Base-by-base conservation (phyloP, 106 monocot species). In the Acorus calamus region DNA sequence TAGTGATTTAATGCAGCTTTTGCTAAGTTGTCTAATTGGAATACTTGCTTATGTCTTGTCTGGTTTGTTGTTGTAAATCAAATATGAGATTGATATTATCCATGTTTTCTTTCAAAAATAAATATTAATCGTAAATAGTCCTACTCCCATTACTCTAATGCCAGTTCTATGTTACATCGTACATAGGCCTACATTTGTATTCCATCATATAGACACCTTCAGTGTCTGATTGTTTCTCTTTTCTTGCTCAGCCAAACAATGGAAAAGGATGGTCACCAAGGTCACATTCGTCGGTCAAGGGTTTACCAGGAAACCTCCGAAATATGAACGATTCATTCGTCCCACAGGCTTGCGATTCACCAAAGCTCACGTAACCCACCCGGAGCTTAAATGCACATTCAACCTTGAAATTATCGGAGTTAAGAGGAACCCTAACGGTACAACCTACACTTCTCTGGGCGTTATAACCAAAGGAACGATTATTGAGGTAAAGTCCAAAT, bases 251-350 rank as follows among this genome's bases (percentile, higher is more conserved):
- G 90, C 75, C 52, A 96, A 96, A 67, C 96, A 96, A 52, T 96
- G 96, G 96, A 96, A 91, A 80, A 83, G 96, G 75, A 96, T 96
- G 96, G 91, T 96, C 44, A 91, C 96, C 3, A 96, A 91, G 47
- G 96, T 78, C 14, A 87, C 96, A 44, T 96, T 96, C 71, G 87
- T 96, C 5, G 91, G 96, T 8, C 72, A 82, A 11, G 80, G 85
- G 3, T 96, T 91, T 63, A 96, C 91, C 46, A 84, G 96, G 75
- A 96, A 96, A 55, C 96, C 91, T 5, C 96, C 91, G 11, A 96
- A 96, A 55, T 96, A 91, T 41, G 96, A 96, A 49, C 87, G 91
- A 3, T 96, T 96, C 53, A 87, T 96, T 47, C 79, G 96, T 4
- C 96, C 96, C 2, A 84, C 68, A 55, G 96, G 85, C 11, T 57